phyloP scores from a whole-genome alignment of 1,284 basidiomycete species.

The Malassezia caprae region DNA sequence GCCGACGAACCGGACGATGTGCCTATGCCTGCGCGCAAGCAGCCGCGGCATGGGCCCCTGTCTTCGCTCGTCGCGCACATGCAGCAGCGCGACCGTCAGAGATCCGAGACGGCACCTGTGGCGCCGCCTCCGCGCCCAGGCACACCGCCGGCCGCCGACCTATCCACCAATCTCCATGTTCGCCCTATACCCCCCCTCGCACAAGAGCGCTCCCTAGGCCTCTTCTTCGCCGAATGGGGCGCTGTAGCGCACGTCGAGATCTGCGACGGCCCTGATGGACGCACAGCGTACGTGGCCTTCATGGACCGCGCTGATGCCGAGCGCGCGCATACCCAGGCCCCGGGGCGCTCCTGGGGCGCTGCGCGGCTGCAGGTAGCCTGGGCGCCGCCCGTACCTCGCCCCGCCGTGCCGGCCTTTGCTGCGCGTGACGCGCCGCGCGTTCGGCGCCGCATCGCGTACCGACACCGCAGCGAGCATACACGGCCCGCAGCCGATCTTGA shows the following conservation, averaged over 20 bases:
- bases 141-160: neutral
- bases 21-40: neutral
- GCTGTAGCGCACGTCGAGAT: conserved; percentile 52
- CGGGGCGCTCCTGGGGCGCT: conserved; percentile 85
- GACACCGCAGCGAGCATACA: neutral
- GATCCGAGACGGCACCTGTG: neutral
- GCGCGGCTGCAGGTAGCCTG: conserved; percentile 74
- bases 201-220: conserved; percentile 69
- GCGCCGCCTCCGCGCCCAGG: neutral
- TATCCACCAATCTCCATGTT: conserved; percentile 73
- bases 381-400: conserved; percentile 79
- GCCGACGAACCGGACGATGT: conserved; percentile 16
- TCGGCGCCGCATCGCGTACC: neutral
- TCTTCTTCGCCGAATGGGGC: conserved; percentile 63
- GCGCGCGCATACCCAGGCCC: conserved; percentile 68
- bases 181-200: conserved; percentile 69
- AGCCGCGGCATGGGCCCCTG: neutral
- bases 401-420: neutral
- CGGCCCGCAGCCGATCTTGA: neutral
- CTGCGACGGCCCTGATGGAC: conserved; percentile 54
- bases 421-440: neutral
- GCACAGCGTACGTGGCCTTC: conserved; percentile 89
- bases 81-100: conserved; percentile 40
- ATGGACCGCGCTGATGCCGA: conserved; percentile 88
- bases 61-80: neutral